Base-by-base conservation (phyloP, 176 grass and related monocot genomes). In the Pharus latifolius region DNA sequence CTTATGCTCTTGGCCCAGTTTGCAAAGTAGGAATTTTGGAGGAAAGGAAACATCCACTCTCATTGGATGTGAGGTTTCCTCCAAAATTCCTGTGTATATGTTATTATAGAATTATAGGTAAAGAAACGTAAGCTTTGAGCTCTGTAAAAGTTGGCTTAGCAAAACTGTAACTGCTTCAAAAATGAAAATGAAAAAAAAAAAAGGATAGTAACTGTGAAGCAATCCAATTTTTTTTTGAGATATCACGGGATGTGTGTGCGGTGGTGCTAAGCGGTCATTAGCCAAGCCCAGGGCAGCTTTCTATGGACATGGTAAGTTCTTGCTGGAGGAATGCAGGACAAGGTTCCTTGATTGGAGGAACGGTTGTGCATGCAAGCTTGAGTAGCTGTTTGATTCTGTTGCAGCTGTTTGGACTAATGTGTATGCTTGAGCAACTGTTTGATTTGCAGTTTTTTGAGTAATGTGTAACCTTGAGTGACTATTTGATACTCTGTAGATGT, bases 101-200 rank as follows among this genome's bases (percentile, higher is more conserved):
- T n/a, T n/a, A n/a, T n/a, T n/a, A n/a, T n/a, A n/a, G n/a, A n/a
- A n/a, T n/a, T n/a, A n/a, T n/a, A n/a, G n/a, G n/a, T n/a, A n/a
- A n/a, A n/a, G n/a, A n/a, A 67, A 73, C 60, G 25, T 42, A 52
- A 67, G 33, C 26, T 78, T 15, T 72, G 16, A 14, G 68, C 12
- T 4, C 44, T 26, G 50, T 66, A 68, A 51, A 26, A 32, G 6
- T 15, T 26, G 56, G 11, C 0, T 35, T 8, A 46, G 27, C 10
- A 43, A 55, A 49, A 30, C 17, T 23, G 16, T 5, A 56, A 77
- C 10, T 37, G 16, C 20, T 65, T 46, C 24, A 11, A 29, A 57
- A 57, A 38, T 37, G n/a, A n/a, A n/a, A n/a, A n/a, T n/a, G 30
- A 46, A 56, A 8, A 19, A 52, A 5, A 32, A 63, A 41, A 51